phyloP scores from a whole-genome alignment of 2,329 filamentous ascomycete species.

The Botrytis sinoallii region DNA sequence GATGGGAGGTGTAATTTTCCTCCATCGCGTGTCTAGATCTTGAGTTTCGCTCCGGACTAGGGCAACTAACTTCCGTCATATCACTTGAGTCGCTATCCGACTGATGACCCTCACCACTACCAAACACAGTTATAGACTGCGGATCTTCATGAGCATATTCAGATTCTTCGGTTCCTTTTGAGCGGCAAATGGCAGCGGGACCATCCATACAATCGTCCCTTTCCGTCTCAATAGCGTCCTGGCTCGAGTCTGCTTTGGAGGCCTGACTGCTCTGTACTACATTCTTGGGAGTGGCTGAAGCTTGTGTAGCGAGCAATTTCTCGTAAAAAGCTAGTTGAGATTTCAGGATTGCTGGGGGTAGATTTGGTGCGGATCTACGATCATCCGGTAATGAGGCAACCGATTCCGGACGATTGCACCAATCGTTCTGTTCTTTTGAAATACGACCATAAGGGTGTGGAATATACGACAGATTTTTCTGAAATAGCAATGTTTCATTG shows the following conservation, averaged over 20 bases:
- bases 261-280: neutral
- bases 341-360: constrained; percentile 38
- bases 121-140: neutral
- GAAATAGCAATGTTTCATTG: constrained; percentile 24
- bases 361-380: constrained; percentile 37
- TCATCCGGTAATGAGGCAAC: constrained; percentile 34
- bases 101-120: neutral
- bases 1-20: neutral
- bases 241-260: neutral
- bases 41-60: neutral
- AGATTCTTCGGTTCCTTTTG: neutral
- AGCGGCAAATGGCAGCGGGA: neutral
- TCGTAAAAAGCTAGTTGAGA: constrained; percentile 24
- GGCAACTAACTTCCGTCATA: neutral
- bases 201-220: neutral
- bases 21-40: neutral
- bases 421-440: constrained; percentile 46
- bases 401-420: constrained; percentile 47
- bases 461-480: constrained; percentile 36
- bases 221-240: neutral
- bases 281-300: neutral
- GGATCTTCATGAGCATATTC: neutral
- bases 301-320: neutral
- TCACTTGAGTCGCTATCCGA: neutral
- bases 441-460: constrained; percentile 45